Percentiles rank a stretch among this genome's conserved stretches.
Conservation (phyloP, 768 basidiomycete species). For the Austroboletus festivus region DNA sequence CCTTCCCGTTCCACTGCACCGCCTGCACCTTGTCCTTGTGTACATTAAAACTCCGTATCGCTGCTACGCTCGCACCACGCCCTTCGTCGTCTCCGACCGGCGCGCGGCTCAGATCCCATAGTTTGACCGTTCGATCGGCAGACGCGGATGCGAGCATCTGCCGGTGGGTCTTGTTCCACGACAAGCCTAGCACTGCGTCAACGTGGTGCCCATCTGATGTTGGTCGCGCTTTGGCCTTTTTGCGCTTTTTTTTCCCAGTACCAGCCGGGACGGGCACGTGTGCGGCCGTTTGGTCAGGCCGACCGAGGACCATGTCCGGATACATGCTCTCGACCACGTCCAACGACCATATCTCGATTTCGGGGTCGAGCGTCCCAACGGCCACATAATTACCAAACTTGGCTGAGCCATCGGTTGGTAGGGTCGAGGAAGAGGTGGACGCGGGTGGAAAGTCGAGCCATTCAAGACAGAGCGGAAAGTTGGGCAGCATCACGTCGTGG, state of each 20-base stretch:
- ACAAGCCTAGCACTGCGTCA: constrained; percentile 88
- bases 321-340: constrained; percentile 94
- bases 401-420: constrained; percentile 29
- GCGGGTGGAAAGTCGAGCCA: constrained; percentile 96
- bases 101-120: constrained; percentile 89
- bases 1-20: constrained; percentile 90
- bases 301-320: constrained; percentile 86
- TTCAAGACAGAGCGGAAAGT: constrained; percentile 97
- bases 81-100: constrained; percentile 49
- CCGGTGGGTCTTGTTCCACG: constrained; percentile 90
- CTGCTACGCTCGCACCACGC: constrained; percentile 41
- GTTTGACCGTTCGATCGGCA: constrained; percentile 93
- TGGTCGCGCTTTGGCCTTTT: constrained; percentile 70
- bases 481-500: constrained; percentile 96
- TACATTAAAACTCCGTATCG: constrained; percentile 80
- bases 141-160: constrained; percentile 89
- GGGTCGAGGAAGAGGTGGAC: constrained; percentile 39
- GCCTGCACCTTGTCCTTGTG: constrained; percentile 96
- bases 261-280: constrained; percentile 77
- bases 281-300: constrained; percentile 78
- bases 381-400: constrained; percentile 86
- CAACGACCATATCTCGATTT: constrained; percentile 98
- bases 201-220: constrained; percentile 74
- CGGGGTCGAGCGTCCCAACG: constrained; percentile 94
- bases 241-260: constrained; percentile 97